phyloP scores from a whole-genome alignment of 495 filamentous ascomycete genomes.

The Penicillium fimorum region DNA sequence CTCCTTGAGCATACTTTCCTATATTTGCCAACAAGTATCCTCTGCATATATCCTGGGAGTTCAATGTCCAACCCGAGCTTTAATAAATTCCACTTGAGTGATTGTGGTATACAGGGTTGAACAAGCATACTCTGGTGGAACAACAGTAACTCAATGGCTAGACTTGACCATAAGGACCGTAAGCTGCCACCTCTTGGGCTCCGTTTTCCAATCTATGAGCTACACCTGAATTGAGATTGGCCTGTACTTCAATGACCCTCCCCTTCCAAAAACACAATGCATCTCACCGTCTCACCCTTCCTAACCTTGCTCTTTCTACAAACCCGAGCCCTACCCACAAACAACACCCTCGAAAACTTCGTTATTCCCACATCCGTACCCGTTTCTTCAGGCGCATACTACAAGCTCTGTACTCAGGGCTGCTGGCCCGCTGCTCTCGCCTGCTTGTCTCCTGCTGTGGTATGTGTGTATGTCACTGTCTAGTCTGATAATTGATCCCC shows the following conservation, averaged over 20 bases:
- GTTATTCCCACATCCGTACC: background rate
- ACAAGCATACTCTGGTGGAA: conserved; percentile 3
- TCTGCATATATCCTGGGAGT: background rate
- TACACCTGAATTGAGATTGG: background rate
- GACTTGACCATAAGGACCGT: background rate
- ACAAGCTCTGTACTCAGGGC: conserved; percentile 6
- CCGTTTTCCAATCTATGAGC: background rate
- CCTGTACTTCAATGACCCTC: background rate
- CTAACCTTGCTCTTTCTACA: background rate
- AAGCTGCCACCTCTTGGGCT: background rate
- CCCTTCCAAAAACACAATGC: background rate
- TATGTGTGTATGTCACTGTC: conserved; percentile 4
- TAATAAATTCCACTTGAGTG: background rate
- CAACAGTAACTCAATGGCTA: background rate
- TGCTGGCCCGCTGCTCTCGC: background rate
- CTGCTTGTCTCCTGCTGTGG: background rate
- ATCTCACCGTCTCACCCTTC: background rate
- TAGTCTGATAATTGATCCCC: background rate
- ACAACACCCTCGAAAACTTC: background rate
- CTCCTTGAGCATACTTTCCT: too few species aligned
- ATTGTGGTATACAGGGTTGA: background rate
- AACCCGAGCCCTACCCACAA: background rate
- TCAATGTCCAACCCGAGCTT: background rate
- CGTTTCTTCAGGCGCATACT: background rate
- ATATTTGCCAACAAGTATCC: background rate